These are phyloP conservation scores for Acacia acuminata DNA, from an alignment of 306 rosid genomes.

Conservation along the genomic window DNA sequence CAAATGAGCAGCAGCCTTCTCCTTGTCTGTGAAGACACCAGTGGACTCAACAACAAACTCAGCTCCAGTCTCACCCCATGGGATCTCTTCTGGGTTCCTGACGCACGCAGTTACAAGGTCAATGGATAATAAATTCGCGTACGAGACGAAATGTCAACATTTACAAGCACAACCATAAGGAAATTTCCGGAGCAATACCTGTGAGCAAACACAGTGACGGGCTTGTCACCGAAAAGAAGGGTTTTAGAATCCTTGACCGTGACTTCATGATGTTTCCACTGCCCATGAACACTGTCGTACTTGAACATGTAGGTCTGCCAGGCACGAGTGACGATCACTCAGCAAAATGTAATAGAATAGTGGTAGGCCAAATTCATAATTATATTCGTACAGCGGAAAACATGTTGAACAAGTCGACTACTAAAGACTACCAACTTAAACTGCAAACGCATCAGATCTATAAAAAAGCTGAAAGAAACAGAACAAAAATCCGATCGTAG, in stretches of 20 bases:
- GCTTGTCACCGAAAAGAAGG: constrained; percentile 64
- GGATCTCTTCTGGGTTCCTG: constrained; percentile 71
- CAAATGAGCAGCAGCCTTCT: constrained; percentile 67
- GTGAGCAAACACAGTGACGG: constrained; percentile 57
- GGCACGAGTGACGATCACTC: neutral
- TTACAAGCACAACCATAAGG: neutral
- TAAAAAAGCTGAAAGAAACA: neutral
- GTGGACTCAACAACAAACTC: constrained; percentile 59
- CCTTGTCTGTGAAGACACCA: constrained; percentile 63
- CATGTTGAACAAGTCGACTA: neutral
- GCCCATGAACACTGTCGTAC: constrained; percentile 81
- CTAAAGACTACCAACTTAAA: neutral
- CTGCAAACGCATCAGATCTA: neutral
- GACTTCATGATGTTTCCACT: constrained; percentile 69
- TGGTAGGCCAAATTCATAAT: neutral
- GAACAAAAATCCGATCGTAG: no score
- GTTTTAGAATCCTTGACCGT: constrained; percentile 56
- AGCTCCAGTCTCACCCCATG: constrained; percentile 60
- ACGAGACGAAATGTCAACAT: neutral
- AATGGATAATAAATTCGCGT: neutral
- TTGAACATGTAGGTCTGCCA: constrained; percentile 75
- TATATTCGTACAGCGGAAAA: neutral
- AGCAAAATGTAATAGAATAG: neutral
- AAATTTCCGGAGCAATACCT: neutral
- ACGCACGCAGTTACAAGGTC: neutral